Evolutionary conservation across 1,284 basidiomycete genomes (phyloP).

Genomic region (Malassezia globosa): DNA sequence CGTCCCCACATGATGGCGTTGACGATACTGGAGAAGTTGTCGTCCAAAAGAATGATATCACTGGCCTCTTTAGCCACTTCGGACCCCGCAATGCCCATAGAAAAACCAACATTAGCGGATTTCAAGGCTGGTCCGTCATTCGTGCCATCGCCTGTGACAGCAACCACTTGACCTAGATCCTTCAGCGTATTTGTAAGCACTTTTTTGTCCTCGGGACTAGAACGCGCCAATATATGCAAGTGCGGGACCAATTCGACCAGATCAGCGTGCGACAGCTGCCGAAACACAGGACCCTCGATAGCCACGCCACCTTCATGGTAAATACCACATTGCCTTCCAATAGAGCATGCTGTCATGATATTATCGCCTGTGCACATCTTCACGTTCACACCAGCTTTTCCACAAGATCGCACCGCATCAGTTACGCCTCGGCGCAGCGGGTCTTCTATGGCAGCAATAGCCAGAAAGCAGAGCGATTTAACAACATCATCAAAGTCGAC

Average conservation of each 20-base stretch:
- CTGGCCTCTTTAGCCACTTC: constrained; percentile 98
- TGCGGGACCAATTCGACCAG: constrained; percentile 52
- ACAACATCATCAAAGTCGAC: constrained; percentile 65
- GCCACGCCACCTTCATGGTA: constrained; percentile 81
- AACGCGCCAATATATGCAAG: constrained; percentile 67
- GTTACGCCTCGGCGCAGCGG: constrained; percentile 80
- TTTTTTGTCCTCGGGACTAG: constrained; percentile 93
- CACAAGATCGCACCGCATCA: constrained; percentile 74
- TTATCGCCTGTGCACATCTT: constrained; percentile 99
- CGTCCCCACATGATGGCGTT: constrained; percentile 98
- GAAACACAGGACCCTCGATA: constrained; percentile 80
- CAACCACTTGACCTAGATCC: constrained; percentile 78
- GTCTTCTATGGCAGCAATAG: constrained; percentile 86
- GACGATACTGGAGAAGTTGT: constrained; percentile 88
- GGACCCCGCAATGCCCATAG: constrained; percentile 94
- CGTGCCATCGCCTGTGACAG: constrained; percentile 94
- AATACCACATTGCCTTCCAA: constrained; percentile 88
- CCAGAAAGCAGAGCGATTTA: constrained; percentile 68
- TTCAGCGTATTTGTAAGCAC: constrained; percentile 80
- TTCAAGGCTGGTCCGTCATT: constrained; percentile 96
- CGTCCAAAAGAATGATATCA: constrained; percentile 91
- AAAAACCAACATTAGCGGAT: constrained; percentile 51
- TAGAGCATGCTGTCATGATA: constrained; percentile 72
- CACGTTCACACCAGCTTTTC: constrained; percentile 78
- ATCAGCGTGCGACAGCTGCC: constrained; percentile 51